Base-by-base conservation (phyloP, 371 early-diverging fungal species). In the Mucor irregularis region DNA sequence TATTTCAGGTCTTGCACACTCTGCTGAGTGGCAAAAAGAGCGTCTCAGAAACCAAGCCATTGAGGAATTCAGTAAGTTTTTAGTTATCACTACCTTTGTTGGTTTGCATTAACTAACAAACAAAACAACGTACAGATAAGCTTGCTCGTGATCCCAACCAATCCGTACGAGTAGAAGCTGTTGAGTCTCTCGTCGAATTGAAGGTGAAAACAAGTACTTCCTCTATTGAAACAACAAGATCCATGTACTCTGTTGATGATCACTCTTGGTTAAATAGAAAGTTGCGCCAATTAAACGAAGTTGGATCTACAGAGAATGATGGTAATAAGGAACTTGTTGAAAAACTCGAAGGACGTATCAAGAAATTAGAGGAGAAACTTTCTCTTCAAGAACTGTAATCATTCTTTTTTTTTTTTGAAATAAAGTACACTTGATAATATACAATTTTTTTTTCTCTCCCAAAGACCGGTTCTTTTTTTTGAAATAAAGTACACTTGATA, bases 331-430 rank as follows among this genome's bases (percentile, higher is more conserved):
- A 71, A 37, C 37, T 46, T 2, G 59, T 81, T 38, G 82, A 82
- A 48, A 76, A 76, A 26, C 56, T 84, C 9, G 80, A 82, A 56
- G 68, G 45, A 10, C 64, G 64, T 39, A 29, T 84, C 24, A 70
- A 70, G 52, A 74, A 78, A 54, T 39, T 82, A 29, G 82, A 84
- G 49, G 52, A 22, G 22, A 19, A 24, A 26, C 2, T 26, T 4
- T 10, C 51, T 29, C 40, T 29, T 51, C 40, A 51, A 40, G 30
- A 39, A 51, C 11, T 39, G 8, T 21, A 39, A 39, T 14, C 13
- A 10, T 11, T 4, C 13, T 34, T 34, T 2, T 37, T 39, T 39
- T n/a, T n/a, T n/a, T n/a, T n/a, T n/a, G n/a, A n/a, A n/a, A n/a
- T n/a, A n/a, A n/a, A n/a, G n/a, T n/a, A n/a, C n/a, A n/a, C n/a